Evolutionary conservation across 306 rosid genomes (phyloP), one percentile per base, ranked within the genome.

Genomic region (Vachellia collinsii): DNA sequence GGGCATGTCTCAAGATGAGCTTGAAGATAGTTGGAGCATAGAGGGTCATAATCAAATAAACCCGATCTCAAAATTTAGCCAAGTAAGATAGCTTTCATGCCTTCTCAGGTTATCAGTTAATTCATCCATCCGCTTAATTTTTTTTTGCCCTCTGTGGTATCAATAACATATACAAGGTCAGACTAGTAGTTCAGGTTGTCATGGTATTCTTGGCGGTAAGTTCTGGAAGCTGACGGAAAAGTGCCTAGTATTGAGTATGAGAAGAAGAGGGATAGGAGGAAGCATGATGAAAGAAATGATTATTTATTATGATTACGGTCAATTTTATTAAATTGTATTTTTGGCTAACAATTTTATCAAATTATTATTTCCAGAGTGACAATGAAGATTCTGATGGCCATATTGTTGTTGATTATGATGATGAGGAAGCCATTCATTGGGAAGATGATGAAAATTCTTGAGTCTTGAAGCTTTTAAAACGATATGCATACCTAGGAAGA

Each of bases 1-100:
- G 98, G 96, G 89, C 62, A 61, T 81, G 82, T 76, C 92, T 67
- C 81, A 85, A 82, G 89, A 87, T 86, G 89, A 84, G 65, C 70
- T 77, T 78, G 88, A 88, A 69, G 86, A 83, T 56, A 68, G 50
- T n/a, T 51, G 78, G 84, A 82, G 77, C 84, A 47, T 79, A 19
- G 86, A 86, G 76, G 88, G 85, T 36, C 20, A 76, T 56, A 36
- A 74, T 39, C 85, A 88, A 80, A 80, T 83, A 75, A 86, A 81
- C 13, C 46, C 34, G 53, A 72, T 29, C 85, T 74, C 86, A 70
- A 91, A 86, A 71, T 80, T 74, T 75, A 29, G 76, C 66, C 82
- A 77, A n/a, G 99, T 94, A 82, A 88, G 86, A 83, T 71, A 14
- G 67, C 23, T 59, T 51, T 73, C 43, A 48, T 76, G 65, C 46